These are phyloP conservation scores for Jackrogersella minutella DNA, from an alignment of 495 filamentous ascomycete species.

Conservation along the genomic window DNA sequence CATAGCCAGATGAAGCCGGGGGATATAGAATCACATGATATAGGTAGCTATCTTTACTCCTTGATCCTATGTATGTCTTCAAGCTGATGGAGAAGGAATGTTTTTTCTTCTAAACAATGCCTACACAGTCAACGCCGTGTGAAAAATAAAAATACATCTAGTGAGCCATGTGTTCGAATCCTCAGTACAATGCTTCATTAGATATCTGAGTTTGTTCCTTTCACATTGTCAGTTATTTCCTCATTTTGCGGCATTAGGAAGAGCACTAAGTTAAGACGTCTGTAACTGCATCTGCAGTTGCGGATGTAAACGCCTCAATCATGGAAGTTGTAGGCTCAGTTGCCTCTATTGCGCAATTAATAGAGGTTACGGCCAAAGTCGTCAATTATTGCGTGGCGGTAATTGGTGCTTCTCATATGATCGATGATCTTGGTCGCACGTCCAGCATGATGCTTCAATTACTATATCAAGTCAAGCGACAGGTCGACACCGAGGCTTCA, in stretches of 20 bases:
- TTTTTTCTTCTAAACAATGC: too few relatives aligned
- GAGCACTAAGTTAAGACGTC: background rate
- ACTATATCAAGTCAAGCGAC: conserved; percentile 27
- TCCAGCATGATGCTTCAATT: conserved; percentile 33
- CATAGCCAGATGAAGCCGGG: too few relatives aligned
- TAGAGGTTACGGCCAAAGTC: conserved; percentile 29
- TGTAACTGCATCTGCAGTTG: background rate
- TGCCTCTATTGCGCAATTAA: conserved; percentile 32
- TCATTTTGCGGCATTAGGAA: too few relatives aligned
- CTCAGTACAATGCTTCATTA: background rate
- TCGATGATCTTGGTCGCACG: conserved; percentile 28
- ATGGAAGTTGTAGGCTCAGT: conserved; percentile 37
- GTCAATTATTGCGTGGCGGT: conserved; percentile 28
- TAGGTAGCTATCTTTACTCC: background rate
- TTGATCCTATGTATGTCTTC: background rate
- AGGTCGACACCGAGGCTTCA: conserved; percentile 4
- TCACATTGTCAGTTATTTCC: too few relatives aligned
- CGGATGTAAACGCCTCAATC: background rate
- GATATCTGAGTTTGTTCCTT: background rate
- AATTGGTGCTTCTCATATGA: conserved; percentile 25
- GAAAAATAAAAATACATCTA: too few relatives aligned
- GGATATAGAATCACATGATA: background rate
- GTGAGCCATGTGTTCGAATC: background rate
- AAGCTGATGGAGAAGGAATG: too few relatives aligned
- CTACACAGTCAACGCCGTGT: too few relatives aligned